These are phyloP conservation scores for Solanum chmielewskii DNA, from an alignment of 257 asterid species.

Conservation along the genomic window DNA sequence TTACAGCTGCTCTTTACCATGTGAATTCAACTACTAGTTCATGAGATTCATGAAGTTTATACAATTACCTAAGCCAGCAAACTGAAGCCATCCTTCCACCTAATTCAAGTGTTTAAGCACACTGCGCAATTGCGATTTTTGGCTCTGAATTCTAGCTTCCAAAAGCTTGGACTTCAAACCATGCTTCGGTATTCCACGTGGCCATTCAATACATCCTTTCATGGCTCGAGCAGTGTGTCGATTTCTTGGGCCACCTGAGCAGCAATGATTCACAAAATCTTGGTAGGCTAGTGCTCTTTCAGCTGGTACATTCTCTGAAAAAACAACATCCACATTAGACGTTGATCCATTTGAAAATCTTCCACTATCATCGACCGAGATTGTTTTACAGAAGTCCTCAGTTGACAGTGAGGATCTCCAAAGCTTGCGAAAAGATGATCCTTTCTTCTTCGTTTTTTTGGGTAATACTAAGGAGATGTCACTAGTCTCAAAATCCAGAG, in stretches of 20 bases:
- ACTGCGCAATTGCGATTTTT: slow-evolving; percentile 17
- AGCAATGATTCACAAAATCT: slow-evolving; percentile 1
- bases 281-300: neutral
- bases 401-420: slow-evolving; percentile 4
- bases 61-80: neutral
- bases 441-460: slow-evolving; percentile 13
- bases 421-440: slow-evolving; percentile 10
- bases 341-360: slow-evolving; percentile 11
- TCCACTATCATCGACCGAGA: slow-evolving; percentile 1
- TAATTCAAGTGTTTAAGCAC: slow-evolving; percentile 20
- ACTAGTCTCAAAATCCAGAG: neutral
- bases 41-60: neutral
- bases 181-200: slow-evolving; percentile 19
- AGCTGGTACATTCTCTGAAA: neutral
- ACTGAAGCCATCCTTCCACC: neutral
- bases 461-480: neutral
- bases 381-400: slow-evolving; percentile 3
- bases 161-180: slow-evolving; percentile 16
- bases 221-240: slow-evolving; percentile 44
- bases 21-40: neutral
- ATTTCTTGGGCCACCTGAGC: slow-evolving; percentile 13
- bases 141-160: slow-evolving; percentile 25
- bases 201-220: slow-evolving; percentile 54
- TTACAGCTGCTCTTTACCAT: neutral
- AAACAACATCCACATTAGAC: slow-evolving; percentile 1